These are phyloP conservation scores for Purshia tridentata DNA, from an alignment of 306 rosid species.

Conservation along the genomic window DNA sequence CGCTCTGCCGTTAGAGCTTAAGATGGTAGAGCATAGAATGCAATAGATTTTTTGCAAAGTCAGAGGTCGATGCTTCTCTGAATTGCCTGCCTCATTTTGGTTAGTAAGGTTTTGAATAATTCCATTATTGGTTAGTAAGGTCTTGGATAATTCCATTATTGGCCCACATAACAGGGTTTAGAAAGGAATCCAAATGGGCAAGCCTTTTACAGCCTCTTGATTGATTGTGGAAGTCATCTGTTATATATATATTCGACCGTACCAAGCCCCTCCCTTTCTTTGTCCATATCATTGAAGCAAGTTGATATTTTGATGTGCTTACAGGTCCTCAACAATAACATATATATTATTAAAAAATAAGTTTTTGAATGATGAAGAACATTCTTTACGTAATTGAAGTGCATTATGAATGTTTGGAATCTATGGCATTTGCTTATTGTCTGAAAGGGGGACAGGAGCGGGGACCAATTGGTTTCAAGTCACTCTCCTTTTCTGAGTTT, in stretches of 20 bases:
- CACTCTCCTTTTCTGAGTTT: constrained; percentile 60
- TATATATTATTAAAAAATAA: neutral
- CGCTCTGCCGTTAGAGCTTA: too few species aligned
- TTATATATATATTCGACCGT: too few species aligned
- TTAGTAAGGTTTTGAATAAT: too few species aligned
- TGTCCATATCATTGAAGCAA: neutral
- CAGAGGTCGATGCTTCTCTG: too few species aligned
- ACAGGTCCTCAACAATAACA: neutral
- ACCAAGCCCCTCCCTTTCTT: neutral
- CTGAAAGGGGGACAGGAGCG: constrained; percentile 55
- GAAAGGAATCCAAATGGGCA: constrained; percentile 36
- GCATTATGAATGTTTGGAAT: constrained; percentile 68
- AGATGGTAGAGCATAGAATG: too few species aligned
- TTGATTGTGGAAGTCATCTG: too few species aligned
- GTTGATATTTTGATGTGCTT: constrained; percentile 20
- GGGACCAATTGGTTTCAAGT: constrained; percentile 79
- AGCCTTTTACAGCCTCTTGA: too few species aligned
- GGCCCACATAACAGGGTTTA: constrained; percentile 46
- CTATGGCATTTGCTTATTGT: constrained; percentile 51
- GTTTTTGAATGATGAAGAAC: constrained; percentile 35
- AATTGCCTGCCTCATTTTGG: too few species aligned
- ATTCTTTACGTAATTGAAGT: constrained; percentile 47
- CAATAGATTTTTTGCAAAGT: too few species aligned
- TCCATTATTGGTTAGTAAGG: constrained; percentile 59
- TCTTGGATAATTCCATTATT: constrained; percentile 63